phyloP scores from a whole-genome alignment of 2,329 filamentous ascomycete genomes.

The Phaeosphaeriaceae sp. region DNA sequence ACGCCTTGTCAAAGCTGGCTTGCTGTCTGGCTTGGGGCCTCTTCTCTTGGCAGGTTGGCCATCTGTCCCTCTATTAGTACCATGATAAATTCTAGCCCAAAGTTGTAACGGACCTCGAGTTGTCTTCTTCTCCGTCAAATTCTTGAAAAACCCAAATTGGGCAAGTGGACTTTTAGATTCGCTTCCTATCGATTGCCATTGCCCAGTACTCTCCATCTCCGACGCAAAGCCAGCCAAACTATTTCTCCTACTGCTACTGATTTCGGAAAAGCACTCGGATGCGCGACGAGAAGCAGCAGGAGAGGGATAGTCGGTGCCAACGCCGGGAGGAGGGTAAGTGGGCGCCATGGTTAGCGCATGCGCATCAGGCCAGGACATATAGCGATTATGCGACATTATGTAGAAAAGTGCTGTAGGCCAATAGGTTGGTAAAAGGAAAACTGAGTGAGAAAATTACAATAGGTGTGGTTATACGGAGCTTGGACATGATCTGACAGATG shows the following conservation, averaged over 20 bases:
- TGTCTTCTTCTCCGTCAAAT: conserved; percentile 71
- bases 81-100: neutral
- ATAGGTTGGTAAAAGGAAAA: conserved; percentile 13
- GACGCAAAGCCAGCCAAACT: conserved; percentile 45
- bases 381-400: conserved; percentile 43
- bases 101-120: conserved; percentile 67
- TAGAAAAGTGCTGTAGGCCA: conserved; percentile 6
- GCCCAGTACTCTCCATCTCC: conserved; percentile 47
- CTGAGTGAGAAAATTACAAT: conserved; percentile 39
- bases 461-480: conserved; percentile 32
- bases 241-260: conserved; percentile 38
- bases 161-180: conserved; percentile 46
- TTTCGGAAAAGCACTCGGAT: conserved; percentile 42
- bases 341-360: conserved; percentile 46
- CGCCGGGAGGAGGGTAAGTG: conserved; percentile 43
- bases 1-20: conserved; percentile 86
- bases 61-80: conserved; percentile 58
- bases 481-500: conserved; percentile 29
- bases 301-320: conserved; percentile 43
- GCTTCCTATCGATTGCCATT: conserved; percentile 47
- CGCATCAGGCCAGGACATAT: conserved; percentile 42
- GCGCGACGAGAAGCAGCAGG: conserved; percentile 39
- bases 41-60: conserved; percentile 86
- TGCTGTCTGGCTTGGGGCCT: conserved; percentile 95
- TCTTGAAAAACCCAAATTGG: conserved; percentile 65